Base-by-base conservation (phyloP, 345 rosid species). In the Anastatica hierochuntica region DNA sequence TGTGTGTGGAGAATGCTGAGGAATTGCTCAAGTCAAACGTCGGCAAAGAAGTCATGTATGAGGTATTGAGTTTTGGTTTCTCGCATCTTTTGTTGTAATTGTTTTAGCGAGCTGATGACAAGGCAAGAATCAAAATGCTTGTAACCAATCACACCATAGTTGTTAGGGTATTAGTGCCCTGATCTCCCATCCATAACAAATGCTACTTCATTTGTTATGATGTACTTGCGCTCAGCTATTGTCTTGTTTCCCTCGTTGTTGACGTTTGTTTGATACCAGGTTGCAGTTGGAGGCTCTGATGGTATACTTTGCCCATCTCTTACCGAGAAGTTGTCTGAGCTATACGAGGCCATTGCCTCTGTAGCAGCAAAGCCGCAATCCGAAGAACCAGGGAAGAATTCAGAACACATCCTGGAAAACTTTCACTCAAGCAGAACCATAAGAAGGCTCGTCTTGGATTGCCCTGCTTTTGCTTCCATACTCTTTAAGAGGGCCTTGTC, bases 401-500 rank as follows among this genome's bases (percentile, higher is more conserved):
- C 63, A 66, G 54, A 66, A 51, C 96, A 90, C 53, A 68, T 81
- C 64, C 79, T 87, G 14, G 94, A 84, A 68, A 77, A 80, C 71
- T 84, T 84, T 68, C 94, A 90, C 61, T 82, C 95, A 18, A 84
- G 83, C 63, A 77, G 95, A 40, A 78, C 81, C 26, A 76, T 87
- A 66, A 79, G 95, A 71, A 87, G 84, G 69, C 76, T 84, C 43
- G 58, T 87, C 51, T 43, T 90, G 57, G 83, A 81, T 17, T 66
- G 81, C 72, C 76, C 98, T 14, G 30, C 62, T 14, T 82, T 90
- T 51, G 95, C 95, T 11, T 42, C 74, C 51, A 75, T 72, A 14
- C 76, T 90, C 37, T 90, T 82, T 85, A 70, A 69, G 68, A 77
- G 76, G 50, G 92, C 95, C 13, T 69, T 90, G 76, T 63, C 71